Base-by-base conservation (phyloP, 169 alveolate genomes). In the Eimeria maxima region DNA sequence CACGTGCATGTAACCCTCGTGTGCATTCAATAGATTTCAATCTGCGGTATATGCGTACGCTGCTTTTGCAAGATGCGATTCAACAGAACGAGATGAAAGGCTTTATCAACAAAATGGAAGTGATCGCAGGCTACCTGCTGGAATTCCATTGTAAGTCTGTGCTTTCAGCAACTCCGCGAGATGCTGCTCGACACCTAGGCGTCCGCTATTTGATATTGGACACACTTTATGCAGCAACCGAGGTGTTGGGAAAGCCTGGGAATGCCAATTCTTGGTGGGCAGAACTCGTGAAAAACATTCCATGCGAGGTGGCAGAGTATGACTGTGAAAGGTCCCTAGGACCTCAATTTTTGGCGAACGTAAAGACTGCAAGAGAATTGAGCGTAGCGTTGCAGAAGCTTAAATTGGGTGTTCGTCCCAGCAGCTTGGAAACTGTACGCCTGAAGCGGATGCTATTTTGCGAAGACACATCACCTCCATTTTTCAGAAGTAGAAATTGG, bases 371-470 rank as follows among this genome's bases (percentile, higher is more conserved):
- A 14, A 42, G 20, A 24, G 38, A 8, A 1, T 60, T 74, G 60
- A 42, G 27, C 60, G 18, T 13, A 8, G 57, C 63, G 20, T 10
- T 74, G 22, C 42, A 42, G 38, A 7, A 18, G 63, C 86, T 74
- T 22, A 74, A 74, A 60, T 44, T 4, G 86, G 53, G 86, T 42
- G 22, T 44, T 74, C 86, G 86, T 0, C 86, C 86, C 10, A 7
- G 63, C 63, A 11, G 18, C 18, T 8, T 4, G 27, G 42, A 11
- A 45, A 74, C 86, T 7, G n/a, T 74, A 44, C 42, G 44, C 38
- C 86, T 74, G 86, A 74, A 74, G 86, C 86, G 86, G 20, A 7
- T 7, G 38, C 57, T 74, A 4, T 74, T 74, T 18, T 74, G 86
- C 60, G 18, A 3, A 24, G 38, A 6, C 0, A 0, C 38, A 20